Base-by-base conservation (phyloP, 495 filamentous ascomycete genomes). In the Polyplosphaeria fusca region DNA sequence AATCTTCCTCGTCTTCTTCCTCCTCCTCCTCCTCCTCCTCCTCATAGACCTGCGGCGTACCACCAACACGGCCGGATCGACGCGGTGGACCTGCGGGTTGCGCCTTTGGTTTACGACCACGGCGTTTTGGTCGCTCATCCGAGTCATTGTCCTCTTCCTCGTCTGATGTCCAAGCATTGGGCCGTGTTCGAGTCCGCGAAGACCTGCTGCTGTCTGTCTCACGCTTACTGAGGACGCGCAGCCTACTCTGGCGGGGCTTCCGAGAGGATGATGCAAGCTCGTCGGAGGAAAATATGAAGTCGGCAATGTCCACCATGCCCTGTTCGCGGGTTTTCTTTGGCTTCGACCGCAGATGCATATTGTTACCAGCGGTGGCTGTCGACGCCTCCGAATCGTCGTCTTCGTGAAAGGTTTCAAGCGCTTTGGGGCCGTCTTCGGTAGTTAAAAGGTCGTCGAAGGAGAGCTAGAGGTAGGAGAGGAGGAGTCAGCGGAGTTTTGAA, bases 391-490 rank as follows among this genome's bases (percentile, higher is more conserved):
- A 25, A 16, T 48, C 51, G 11, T 48, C 40, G n/a, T 26, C 40
- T 1, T 56, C 26, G 18, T 58, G 52, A 46, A 63, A 71, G 39
- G 50, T 52, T 43, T 68, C 47, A 4, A 71, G 60, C 20, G 65
- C 69, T 27, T 22, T 46, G 19, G 58, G 45, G 1, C 71, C 69
- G 63, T 67, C 63, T 11, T 70, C 55, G 11, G 64, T 44, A 2
- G 44, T n/a, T 12, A 70, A 42, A 2, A 73, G 63, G 18, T 65
- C 38, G 26, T 69, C 66, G 48, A 71, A 69, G 11, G 58, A 27
- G n/a, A 71, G 35, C 68, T 70, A 30, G 23, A 9, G 5, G 40
- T 11, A 41, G 37, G 5, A 49, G 27, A 49, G 46, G 19, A 38
- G n/a, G 12, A 27, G n/a, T 11, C 16, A n/a, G 38, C 37, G 19